phyloP scores from a whole-genome alignment of 2,329 filamentous ascomycete genomes.

The Aspergillus ustus region DNA sequence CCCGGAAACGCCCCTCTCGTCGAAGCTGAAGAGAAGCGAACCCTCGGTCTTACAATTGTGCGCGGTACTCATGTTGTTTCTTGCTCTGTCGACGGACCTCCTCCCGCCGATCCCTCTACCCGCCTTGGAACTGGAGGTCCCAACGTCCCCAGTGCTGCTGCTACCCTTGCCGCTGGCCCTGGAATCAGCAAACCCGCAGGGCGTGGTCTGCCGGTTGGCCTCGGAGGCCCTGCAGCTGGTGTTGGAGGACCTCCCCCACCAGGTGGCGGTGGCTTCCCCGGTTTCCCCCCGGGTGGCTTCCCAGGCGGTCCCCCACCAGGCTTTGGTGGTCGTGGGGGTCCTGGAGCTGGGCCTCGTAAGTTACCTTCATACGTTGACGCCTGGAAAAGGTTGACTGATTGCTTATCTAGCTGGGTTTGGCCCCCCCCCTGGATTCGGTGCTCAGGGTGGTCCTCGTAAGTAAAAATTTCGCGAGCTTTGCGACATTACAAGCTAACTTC shows the following conservation, averaged over 20 bases:
- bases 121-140: conserved; percentile 79
- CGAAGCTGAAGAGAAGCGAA: conserved; percentile 95
- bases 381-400: conserved; percentile 1
- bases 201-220: conserved; percentile 78
- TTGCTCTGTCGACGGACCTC: conserved; percentile 91
- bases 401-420: conserved; percentile 48
- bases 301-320: conserved; percentile 56
- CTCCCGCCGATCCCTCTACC: conserved; percentile 88
- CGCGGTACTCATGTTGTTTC: conserved; percentile 95
- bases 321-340: conserved; percentile 57
- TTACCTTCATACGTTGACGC: conserved; percentile 19
- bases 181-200: conserved; percentile 91
- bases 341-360: conserved; percentile 57
- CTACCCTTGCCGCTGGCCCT: conserved; percentile 78
- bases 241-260: conserved; percentile 77
- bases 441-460: conserved; percentile 53
- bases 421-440: conserved; percentile 54
- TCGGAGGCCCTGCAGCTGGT: conserved; percentile 87
- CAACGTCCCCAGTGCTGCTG: conserved; percentile 60
- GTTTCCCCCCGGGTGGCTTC: conserved; percentile 58
- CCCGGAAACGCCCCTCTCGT: conserved; percentile 68
- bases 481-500: conserved; percentile 38
- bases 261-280: conserved; percentile 57
- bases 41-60: conserved; percentile 91
- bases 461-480: conserved; percentile 24